phyloP scores from a whole-genome alignment of 768 basidiomycete genomes.

The Artomyces pyxidatus region DNA sequence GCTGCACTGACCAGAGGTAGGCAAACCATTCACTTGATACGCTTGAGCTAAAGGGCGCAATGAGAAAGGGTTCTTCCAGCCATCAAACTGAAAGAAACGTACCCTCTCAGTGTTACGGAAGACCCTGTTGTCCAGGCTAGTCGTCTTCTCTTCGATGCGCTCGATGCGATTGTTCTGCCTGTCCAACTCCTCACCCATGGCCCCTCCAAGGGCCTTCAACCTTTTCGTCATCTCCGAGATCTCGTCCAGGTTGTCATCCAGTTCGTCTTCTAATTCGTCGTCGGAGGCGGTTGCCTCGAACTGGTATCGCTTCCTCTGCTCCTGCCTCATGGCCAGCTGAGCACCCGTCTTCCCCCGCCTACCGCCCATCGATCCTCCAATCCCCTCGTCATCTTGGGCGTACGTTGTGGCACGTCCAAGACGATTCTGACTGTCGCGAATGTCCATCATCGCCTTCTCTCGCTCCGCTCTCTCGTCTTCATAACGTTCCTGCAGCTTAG shows the following conservation, averaged over 20 bases:
- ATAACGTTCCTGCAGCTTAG: conserved; percentile 76
- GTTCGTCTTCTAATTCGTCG: conserved; percentile 90
- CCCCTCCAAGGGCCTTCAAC: conserved; percentile 68
- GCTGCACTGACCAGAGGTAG: no score
- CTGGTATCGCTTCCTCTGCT: conserved; percentile 76
- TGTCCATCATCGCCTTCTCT: conserved; percentile 79
- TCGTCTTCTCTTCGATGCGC: conserved; percentile 72
- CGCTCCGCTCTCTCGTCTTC: conserved; percentile 79
- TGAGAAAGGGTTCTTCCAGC: background rate
- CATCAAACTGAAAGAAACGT: conserved; percentile 13
- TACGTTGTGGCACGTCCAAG: conserved; percentile 68
- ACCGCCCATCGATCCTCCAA: conserved; percentile 28
- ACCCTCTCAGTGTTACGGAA: conserved; percentile 80
- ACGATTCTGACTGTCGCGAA: conserved; percentile 81
- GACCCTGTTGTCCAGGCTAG: conserved; percentile 64
- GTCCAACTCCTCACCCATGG: conserved; percentile 86
- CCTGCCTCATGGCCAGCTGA: conserved; percentile 50
- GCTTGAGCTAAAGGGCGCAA: conserved; percentile 25
- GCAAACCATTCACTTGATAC: conserved; percentile 24
- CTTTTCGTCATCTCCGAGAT: conserved; percentile 69
- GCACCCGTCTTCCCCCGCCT: conserved; percentile 40
- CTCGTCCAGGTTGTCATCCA: conserved; percentile 88
- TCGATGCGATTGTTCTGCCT: conserved; percentile 77
- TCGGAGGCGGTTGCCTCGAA: conserved; percentile 88
- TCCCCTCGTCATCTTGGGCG: conserved; percentile 41